A percentile compares a stretch with the other conserved stretches of the same genome.
These are phyloP conservation scores for Mycena galopus DNA, from an alignment of 768 basidiomycete species.

Conservation along the genomic window DNA sequence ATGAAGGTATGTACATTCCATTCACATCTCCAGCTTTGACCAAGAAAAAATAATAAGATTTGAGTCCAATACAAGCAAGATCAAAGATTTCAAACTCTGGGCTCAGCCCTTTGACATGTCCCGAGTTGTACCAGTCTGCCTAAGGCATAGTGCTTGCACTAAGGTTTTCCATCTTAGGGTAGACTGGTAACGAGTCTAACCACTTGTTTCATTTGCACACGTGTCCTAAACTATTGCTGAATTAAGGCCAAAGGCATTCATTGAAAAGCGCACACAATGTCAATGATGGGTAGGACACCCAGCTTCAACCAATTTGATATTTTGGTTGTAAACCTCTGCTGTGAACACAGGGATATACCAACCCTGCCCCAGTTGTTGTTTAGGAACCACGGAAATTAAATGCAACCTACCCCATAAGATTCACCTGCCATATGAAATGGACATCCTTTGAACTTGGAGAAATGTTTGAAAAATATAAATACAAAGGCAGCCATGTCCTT, in stretches of 20 bases:
- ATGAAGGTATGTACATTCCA: no score
- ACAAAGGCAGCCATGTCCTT: constrained; percentile 80
- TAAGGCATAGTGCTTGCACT: no score
- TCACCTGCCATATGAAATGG: constrained; percentile 73
- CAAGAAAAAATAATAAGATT: no score
- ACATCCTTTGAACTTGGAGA: constrained; percentile 77
- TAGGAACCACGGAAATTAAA: neutral
- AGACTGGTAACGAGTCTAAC: no score
- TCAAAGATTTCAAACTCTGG: no score
- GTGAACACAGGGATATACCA: constrained; percentile 67
- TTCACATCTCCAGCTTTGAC: no score
- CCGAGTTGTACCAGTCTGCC: no score
- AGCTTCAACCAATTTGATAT: constrained; percentile 49
- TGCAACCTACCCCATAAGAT: constrained; percentile 61
- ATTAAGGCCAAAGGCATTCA: neutral
- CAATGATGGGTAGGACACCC: constrained; percentile 64
- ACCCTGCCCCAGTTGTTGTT: constrained; percentile 49
- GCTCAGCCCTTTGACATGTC: no score
- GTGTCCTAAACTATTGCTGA: constrained; percentile 40
- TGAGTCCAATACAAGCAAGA: no score
- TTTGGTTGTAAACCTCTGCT: constrained; percentile 62
- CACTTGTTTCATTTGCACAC: constrained; percentile 58
- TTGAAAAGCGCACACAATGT: constrained; percentile 44
- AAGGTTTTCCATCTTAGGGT: no score
- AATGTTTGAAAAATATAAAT: constrained; percentile 80